Conservation (phyloP, 2,329 filamentous ascomycete species). For the Shiraia sp. region DNA sequence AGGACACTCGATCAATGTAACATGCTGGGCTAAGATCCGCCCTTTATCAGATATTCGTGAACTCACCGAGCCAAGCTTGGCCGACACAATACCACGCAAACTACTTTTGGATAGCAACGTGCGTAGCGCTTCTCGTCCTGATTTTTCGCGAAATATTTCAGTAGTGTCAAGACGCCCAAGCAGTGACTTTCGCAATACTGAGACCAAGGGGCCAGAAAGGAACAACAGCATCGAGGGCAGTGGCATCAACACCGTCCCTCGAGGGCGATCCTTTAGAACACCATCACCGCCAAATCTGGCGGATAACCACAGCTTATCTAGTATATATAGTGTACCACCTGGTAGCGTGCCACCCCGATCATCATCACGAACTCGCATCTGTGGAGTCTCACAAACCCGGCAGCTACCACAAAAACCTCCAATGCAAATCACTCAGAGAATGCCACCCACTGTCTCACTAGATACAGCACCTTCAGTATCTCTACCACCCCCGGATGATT, state of each 20-base stretch:
- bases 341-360: constrained; percentile 51
- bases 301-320: constrained; percentile 46
- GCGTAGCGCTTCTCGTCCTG: constrained; percentile 31
- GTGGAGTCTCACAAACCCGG: constrained; percentile 27
- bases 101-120: constrained; percentile 24
- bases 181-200: constrained; percentile 29
- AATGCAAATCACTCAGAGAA: constrained; percentile 17
- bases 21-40: constrained; percentile 43
- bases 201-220: constrained; percentile 33
- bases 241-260: constrained; percentile 29
- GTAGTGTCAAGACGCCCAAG: constrained; percentile 36
- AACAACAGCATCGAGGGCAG: constrained; percentile 34
- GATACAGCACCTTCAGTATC: constrained; percentile 21
- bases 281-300: constrained; percentile 38
- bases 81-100: constrained; percentile 41
- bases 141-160: constrained; percentile 39
- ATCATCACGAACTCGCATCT: constrained; percentile 46
- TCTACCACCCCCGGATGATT: constrained; percentile 28
- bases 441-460: constrained; percentile 16
- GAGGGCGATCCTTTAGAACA: constrained; percentile 32
- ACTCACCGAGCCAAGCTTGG: constrained; percentile 54
- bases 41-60: constrained; percentile 56
- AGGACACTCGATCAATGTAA: constrained; percentile 25
- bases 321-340: constrained; percentile 51
- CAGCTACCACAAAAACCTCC: constrained; percentile 19